These are phyloP conservation scores for Cyclotella choctawhatcheeana DNA, from an alignment of 108 stramenopile genomes.

Conservation along the genomic window DNA sequence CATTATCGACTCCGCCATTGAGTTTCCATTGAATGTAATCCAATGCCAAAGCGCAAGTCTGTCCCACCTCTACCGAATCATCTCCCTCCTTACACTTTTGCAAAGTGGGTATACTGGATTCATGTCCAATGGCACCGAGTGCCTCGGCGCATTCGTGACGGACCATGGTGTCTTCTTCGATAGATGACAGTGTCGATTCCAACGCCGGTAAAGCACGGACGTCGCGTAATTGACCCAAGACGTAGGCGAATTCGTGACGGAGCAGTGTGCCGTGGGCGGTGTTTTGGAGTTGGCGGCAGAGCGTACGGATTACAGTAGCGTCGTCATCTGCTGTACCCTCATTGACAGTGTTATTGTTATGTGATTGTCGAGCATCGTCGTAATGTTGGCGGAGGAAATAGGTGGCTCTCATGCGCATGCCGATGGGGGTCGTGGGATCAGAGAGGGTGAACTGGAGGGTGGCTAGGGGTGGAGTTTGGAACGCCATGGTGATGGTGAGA, in stretches of 20 bases:
- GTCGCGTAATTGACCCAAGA: conserved; percentile 95
- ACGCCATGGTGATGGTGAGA: conserved; percentile 1
- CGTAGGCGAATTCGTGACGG: conserved; percentile 98
- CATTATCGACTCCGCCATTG: conserved; percentile 29
- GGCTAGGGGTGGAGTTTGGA: conserved; percentile 53
- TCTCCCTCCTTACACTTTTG: conserved; percentile 40
- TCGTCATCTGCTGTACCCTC: conserved; percentile 4
- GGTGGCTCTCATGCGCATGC: conserved; percentile 89
- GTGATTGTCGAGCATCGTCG: conserved; percentile 27
- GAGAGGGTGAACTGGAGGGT: conserved; percentile 48
- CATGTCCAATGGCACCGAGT: conserved; percentile 81
- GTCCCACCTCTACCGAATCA: conserved; percentile 80
- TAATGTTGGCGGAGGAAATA: conserved; percentile 65
- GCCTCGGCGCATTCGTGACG: conserved; percentile 98
- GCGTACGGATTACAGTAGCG: conserved; percentile 45
- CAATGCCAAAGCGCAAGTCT: conserved; percentile 92
- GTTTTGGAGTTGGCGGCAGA: conserved; percentile 57
- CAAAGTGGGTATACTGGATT: conserved; percentile 50
- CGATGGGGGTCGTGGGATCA: conserved; percentile 68
- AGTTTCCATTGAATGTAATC: conserved; percentile 79
- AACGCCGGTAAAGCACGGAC: conserved; percentile 58
- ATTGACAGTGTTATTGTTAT: neutral
- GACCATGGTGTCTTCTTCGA: conserved; percentile 90
- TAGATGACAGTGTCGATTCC: conserved; percentile 55
- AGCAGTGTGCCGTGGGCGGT: conserved; percentile 83